Base-by-base conservation (phyloP, 495 filamentous ascomycete genomes). In the Tuber magnatum region DNA sequence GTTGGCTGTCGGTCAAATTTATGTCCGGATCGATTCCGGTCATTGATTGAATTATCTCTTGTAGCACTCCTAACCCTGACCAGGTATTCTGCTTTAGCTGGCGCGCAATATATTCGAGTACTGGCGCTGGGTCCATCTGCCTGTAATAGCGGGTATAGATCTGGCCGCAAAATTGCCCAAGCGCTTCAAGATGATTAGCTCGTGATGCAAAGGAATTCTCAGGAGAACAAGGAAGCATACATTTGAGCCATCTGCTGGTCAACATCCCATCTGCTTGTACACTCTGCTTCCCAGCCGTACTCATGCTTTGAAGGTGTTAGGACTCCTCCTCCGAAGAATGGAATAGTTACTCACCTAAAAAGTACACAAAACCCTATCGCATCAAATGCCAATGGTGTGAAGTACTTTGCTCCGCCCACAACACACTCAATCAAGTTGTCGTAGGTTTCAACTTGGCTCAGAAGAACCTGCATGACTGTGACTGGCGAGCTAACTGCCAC, bases 341-440 rank as follows among this genome's bases (percentile, higher is more conserved):
- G 28, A 69, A 39, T 68, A 12, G 68, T 41, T 69, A 71, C 94
- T 97, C 43, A 93, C 92, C 80, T 82, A 41, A 78, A 78, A 40
- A 82, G 70, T n/a, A 82, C 80, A 48, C 72, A 97, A 87, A 61
- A 97, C 32, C 80, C 80, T 41, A 82, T 74, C 20, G 74, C 92
- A 82, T 99, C 96, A 81, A 97, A 97, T 1, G 90, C 94, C 41
- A 98, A 87, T 73, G 92, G 89, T 2, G 94, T 97, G 81, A 97
- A 97, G 80, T 97, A 97, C 77, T 92, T 91, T 43, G 92, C 93
- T 80, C 93, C 97, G 82, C 97, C 93, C 42, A 97, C 93, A 71
- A 99, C 91, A 14, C 91, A 91, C 74, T 97, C 93, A 74, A 94
- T 94, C 46, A 98, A 87, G 81, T 97, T 97, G 81, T 91, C 91